phyloP scores from a whole-genome alignment of 2,329 filamentous ascomycete species.

The Verruconis gallopava region DNA sequence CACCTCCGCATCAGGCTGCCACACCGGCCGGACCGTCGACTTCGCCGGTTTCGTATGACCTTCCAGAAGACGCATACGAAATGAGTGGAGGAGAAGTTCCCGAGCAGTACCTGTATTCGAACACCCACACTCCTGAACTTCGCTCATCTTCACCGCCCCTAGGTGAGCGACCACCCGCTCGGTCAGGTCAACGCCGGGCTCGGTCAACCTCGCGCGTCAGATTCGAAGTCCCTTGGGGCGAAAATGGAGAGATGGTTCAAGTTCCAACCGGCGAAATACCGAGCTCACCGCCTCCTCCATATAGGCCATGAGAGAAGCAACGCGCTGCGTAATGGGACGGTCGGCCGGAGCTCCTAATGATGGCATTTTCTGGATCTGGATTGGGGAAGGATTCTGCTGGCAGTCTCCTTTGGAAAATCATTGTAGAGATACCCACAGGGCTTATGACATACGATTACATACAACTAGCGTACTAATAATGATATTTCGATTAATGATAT shows the following conservation, averaged over 20 bases:
- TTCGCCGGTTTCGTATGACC: no score
- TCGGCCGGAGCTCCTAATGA: no score
- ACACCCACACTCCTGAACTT: neutral
- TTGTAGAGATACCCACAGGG: no score
- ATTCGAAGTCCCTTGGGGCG: neutral
- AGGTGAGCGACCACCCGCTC: neutral
- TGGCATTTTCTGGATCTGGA: no score
- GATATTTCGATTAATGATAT: no score
- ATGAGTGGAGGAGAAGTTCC: neutral
- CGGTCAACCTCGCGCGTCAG: neutral
- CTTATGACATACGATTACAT: no score
- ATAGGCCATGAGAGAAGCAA: no score
- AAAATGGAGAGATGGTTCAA: neutral
- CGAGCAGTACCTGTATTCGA: neutral
- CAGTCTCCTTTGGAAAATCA: no score
- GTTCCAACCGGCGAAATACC: neutral
- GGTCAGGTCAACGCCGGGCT: neutral
- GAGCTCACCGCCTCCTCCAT: neutral
- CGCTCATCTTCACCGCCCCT: neutral
- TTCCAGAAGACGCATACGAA: neutral
- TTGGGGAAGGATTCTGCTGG: no score
- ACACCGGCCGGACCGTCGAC: neutral
- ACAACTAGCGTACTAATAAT: no score
- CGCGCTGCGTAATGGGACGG: no score
- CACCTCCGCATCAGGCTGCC: neutral